phyloP scores from a whole-genome alignment of 129 eudicot species.

The Solidago caesia region DNA sequence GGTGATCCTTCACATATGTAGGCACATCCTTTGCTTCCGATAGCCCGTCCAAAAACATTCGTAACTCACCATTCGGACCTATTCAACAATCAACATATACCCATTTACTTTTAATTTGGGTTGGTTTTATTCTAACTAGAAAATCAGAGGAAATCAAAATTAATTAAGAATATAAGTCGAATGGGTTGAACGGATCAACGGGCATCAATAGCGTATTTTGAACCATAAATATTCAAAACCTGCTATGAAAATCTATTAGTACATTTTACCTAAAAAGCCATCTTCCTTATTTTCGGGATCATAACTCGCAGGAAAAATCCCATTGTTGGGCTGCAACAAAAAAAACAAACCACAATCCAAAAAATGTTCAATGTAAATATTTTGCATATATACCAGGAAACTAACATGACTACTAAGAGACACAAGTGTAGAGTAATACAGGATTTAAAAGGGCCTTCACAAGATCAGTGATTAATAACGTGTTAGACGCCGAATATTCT shows the following conservation, averaged over 20 bases:
- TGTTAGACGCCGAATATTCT: constrained; percentile 47
- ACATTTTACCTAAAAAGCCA: constrained; percentile 35
- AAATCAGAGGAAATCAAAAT: no score
- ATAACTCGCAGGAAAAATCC: constrained; percentile 34
- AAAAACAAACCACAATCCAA: not conserved
- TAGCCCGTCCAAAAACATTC: constrained; percentile 48
- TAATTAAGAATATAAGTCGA: no score
- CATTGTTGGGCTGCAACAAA: constrained; percentile 58
- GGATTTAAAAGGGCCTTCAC: constrained; percentile 58
- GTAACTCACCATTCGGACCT: constrained; percentile 58
- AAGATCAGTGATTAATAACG: constrained; percentile 41
- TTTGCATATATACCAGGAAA: not conserved
- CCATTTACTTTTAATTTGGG: no score
- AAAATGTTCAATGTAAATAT: no score
- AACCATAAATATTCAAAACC: no score
- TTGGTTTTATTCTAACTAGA: no score
- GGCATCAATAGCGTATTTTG: no score
- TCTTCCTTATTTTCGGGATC: constrained; percentile 33
- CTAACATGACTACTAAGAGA: not conserved
- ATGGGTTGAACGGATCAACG: no score
- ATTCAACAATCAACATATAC: not conserved
- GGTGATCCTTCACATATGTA: constrained; percentile 45
- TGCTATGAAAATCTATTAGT: not conserved
- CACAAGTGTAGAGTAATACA: constrained; percentile 32
- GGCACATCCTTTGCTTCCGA: constrained; percentile 53